Base-by-base conservation (phyloP, 495 filamentous ascomycete genomes). In the Lasiosphaeria ovina region DNA sequence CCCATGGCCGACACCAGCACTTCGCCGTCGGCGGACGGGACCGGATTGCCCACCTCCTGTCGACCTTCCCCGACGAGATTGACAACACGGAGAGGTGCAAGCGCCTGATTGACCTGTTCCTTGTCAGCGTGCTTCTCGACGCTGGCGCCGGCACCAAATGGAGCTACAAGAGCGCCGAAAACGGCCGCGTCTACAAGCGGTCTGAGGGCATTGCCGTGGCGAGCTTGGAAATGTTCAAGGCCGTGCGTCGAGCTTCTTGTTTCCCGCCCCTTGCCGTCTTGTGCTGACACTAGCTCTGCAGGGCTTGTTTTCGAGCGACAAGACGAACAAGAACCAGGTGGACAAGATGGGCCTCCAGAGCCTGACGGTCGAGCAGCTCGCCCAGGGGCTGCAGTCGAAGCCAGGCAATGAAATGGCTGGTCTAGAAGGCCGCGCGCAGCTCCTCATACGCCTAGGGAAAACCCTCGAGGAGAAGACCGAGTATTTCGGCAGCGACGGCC, bases 181-280 rank as follows among this genome's bases (percentile, higher is more conserved):
- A 92, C 61, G 93, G 93, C 35, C 89, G 86, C 60, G 67, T 88
- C 12, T 98, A 92, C 70, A 82, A 86, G 44, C 84, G 94, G 44
- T 97, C 92, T 57, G 94, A 98, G 72, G 94, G 94, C 31, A 78
- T 98, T 62, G 94, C 94, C 5, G 87, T 98, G 49, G 94, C 95
- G 31, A 93, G 89, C 72, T 75, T 98, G 69, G 94, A 98, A 67
- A 98, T 98, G 94, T 98, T 98, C 78, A 97, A 94, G 76, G 81
- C 74, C 12, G 78, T 80, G 66, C 17, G 74, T 67, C 35, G 35
- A 17, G 31, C 34, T n/a, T 31, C 12, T 9, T 9, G 35, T 49
- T 12, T 10, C 5, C n/a, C 9, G 32, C 10, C n/a, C 17, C 5
- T 32, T 14, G 9, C 12, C 6, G 31, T 35, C n/a, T 3, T 12